Evolutionary conservation across 2,329 filamentous ascomycete genomes (phyloP).

Genomic region (Ophiostoma sp.): DNA sequence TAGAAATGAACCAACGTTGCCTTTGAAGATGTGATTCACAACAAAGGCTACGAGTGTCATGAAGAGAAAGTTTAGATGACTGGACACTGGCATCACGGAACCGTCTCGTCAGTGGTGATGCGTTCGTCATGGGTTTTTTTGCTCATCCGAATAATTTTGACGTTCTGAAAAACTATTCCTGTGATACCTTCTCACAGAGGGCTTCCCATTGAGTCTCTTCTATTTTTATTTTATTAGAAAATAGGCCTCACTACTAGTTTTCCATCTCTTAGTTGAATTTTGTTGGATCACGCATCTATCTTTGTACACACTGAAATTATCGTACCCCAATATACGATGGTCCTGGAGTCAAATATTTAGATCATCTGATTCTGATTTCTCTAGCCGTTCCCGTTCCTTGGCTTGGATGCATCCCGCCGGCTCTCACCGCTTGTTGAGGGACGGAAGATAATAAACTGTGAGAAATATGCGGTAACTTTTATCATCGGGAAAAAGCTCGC

Average conservation of each 20-base stretch:
- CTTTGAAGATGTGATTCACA: not conserved
- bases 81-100: not conserved
- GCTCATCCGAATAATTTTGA: too few species aligned
- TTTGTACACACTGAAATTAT: not conserved
- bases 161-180: too few species aligned
- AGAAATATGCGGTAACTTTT: not conserved
- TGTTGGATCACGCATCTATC: too few species aligned
- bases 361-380: not conserved
- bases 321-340: not conserved
- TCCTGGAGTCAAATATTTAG: not conserved
- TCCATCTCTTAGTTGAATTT: too few species aligned
- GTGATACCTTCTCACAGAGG: too few species aligned
- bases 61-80: too few species aligned
- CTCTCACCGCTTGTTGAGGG: constrained; percentile 6
- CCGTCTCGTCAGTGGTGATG: not conserved
- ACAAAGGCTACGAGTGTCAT: not conserved
- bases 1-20: not conserved
- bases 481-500: not conserved
- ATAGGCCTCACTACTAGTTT: too few species aligned
- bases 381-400: not conserved
- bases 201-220: too few species aligned
- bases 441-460: not conserved
- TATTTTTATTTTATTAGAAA: too few species aligned
- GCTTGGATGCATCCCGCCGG: not conserved
- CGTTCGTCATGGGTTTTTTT: not conserved